A percentile compares a stretch with the other conserved stretches of the same genome.
phyloP scores from a whole-genome alignment of 148 eudicot species.

The Linanthus parryae region DNA sequence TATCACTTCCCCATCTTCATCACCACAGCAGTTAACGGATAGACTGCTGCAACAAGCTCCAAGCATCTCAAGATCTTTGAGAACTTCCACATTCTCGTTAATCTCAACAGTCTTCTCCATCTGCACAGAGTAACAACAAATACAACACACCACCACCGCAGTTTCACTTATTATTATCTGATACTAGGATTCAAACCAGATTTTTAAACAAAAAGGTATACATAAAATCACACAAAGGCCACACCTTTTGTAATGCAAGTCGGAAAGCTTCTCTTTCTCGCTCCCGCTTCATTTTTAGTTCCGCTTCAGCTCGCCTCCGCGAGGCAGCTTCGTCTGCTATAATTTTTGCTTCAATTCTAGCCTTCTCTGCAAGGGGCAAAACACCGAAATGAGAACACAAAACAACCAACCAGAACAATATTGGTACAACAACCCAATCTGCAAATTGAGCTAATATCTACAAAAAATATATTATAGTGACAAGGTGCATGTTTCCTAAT shows the following conservation, averaged over 20 bases:
- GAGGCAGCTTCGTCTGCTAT: slow-evolving; percentile 47
- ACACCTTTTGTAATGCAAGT: slow-evolving; percentile 60
- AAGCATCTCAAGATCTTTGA: slow-evolving; percentile 53
- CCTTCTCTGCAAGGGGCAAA: slow-evolving; percentile 43
- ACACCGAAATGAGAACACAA: too few species aligned
- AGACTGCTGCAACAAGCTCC: slow-evolving; percentile 20
- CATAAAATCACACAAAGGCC: slow-evolving; percentile 4
- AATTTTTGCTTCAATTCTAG: slow-evolving; percentile 60
- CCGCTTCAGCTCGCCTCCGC: slow-evolving; percentile 31
- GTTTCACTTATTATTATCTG: neutral
- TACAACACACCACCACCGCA: neutral
- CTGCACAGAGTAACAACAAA: slow-evolving; percentile 25
- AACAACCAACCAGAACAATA: too few species aligned
- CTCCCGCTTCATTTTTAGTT: slow-evolving; percentile 38
- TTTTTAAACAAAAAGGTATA: neutral
- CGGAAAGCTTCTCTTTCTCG: slow-evolving; percentile 59
- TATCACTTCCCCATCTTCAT: slow-evolving; percentile 6
- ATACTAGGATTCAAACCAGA: neutral
- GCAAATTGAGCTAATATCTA: too few species aligned
- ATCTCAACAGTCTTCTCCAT: slow-evolving; percentile 67
- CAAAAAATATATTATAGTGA: too few species aligned
- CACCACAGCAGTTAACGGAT: slow-evolving; percentile 5
- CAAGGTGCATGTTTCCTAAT: too few species aligned
- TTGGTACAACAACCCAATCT: too few species aligned
- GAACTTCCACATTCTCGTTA: slow-evolving; percentile 32